Evolutionary conservation across 345 rosid species (phyloP).

Genomic region (Stellera chamaejasme): DNA sequence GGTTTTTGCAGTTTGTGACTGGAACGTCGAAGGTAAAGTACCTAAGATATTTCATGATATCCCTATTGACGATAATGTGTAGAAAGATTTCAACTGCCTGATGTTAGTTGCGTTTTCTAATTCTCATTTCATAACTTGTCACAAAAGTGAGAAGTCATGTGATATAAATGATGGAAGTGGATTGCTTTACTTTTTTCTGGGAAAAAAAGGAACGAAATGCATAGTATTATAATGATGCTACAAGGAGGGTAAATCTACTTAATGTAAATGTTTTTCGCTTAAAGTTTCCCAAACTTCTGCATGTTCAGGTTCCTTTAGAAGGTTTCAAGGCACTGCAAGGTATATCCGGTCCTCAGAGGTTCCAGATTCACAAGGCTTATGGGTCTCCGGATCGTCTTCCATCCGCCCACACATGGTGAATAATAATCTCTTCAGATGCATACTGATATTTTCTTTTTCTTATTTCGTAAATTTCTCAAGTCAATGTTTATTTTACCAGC

Average conservation of each 20-base stretch:
- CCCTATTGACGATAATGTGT: background rate
- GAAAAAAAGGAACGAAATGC: too few species aligned
- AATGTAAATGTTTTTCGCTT: too few species aligned
- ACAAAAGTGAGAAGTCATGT: too few species aligned
- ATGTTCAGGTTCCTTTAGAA: constrained; percentile 79
- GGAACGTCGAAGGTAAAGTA: constrained; percentile 84
- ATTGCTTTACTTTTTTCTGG: too few species aligned
- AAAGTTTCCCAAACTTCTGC: background rate
- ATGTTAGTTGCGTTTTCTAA: too few species aligned
- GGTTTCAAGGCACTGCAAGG: constrained; percentile 95
- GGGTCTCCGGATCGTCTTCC: constrained; percentile 92
- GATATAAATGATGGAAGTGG: too few species aligned
- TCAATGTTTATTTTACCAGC: constrained; percentile 35
- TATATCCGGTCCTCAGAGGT: constrained; percentile 89
- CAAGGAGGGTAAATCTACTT: too few species aligned
- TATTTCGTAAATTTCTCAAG: background rate
- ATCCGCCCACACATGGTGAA: constrained; percentile 94
- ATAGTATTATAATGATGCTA: too few species aligned
- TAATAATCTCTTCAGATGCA: background rate
- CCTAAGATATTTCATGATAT: background rate
- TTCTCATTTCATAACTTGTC: too few species aligned
- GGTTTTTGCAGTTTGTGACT: constrained; percentile 87
- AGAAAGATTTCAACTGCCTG: too few species aligned
- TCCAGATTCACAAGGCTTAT: constrained; percentile 97
- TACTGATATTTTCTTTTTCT: background rate